A percentile compares a stretch with the other conserved stretches of the same genome.
These are phyloP conservation scores for Quercus rubra DNA, from an alignment of 306 rosid species.

Conservation along the genomic window DNA sequence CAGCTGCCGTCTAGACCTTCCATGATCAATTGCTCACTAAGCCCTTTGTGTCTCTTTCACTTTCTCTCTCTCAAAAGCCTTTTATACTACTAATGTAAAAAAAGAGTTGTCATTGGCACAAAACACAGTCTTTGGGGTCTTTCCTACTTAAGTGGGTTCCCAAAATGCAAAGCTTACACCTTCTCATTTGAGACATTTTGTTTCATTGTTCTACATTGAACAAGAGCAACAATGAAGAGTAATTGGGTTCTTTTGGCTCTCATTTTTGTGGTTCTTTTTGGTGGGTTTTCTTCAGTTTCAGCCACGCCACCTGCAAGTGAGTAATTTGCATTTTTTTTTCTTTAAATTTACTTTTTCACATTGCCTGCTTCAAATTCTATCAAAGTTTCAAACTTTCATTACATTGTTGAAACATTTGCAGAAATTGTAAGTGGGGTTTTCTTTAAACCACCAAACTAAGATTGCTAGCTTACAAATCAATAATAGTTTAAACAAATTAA, in stretches of 20 bases:
- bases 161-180: constrained; percentile 36
- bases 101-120: constrained; percentile 12
- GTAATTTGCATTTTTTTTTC: constrained; percentile 22
- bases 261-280: constrained; percentile 42
- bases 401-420: constrained; percentile 35
- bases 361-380: constrained; percentile 6
- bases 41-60: constrained; percentile 37
- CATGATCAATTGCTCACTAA: constrained; percentile 7
- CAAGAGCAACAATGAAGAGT: constrained; percentile 43
- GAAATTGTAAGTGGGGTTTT: constrained; percentile 73
- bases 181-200: constrained; percentile 30
- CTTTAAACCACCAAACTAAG: too few relatives aligned
- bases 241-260: constrained; percentile 39
- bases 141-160: constrained; percentile 30
- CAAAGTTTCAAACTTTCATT: neutral
- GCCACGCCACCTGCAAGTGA: constrained; percentile 85
- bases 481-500: too few relatives aligned
- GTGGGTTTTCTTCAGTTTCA: constrained; percentile 60
- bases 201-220: constrained; percentile 15
- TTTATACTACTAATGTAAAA: constrained; percentile 14
- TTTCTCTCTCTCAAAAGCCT: constrained; percentile 29
- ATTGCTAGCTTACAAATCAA: too few relatives aligned
- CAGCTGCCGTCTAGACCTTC: constrained; percentile 28
- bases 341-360: neutral
- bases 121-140: constrained; percentile 33